Conservation (phyloP, 1,139 yeast species). For the Geotrichum klebahnii region DNA sequence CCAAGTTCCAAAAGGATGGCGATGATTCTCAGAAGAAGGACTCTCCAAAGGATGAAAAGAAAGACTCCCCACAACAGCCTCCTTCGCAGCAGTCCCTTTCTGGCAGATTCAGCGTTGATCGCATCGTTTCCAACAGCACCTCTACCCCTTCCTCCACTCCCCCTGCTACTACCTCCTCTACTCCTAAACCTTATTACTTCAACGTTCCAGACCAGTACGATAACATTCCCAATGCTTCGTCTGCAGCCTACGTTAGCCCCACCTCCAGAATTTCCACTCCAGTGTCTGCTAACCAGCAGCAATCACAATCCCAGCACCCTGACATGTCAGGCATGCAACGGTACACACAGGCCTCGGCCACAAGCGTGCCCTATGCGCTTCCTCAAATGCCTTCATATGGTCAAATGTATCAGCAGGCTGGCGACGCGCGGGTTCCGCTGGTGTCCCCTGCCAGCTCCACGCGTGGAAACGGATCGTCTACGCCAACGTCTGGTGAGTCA, state of each 20-base stretch:
- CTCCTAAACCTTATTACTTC: conserved; percentile 14
- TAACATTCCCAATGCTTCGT: not conserved
- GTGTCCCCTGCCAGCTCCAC: conserved; percentile 13
- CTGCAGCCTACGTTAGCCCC: conserved; percentile 13
- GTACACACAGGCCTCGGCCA: conserved; percentile 15
- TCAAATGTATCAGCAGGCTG: conserved; percentile 18
- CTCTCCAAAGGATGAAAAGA: conserved; percentile 4
- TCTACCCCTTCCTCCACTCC: conserved; percentile 7
- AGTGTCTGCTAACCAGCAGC: conserved; percentile 17
- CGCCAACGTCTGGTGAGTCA: not conserved
- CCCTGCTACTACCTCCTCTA: conserved; percentile 2
- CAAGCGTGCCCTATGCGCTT: too few species aligned
- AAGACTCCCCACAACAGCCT: conserved; percentile 10
- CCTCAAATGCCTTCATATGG: conserved; percentile 21
- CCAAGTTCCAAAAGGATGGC: not conserved
- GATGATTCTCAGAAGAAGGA: not conserved
- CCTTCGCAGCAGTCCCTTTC: conserved; percentile 18
- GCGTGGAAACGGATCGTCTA: not conserved
- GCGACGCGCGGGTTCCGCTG: conserved; percentile 18
- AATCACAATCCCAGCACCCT: conserved; percentile 11
- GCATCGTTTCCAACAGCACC: conserved; percentile 15
- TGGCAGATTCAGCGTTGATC: conserved; percentile 18
- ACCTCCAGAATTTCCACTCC: conserved; percentile 19
- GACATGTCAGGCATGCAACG: conserved; percentile 17
- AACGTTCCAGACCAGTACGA: conserved; percentile 5